These are phyloP conservation scores for Sugiyamaella marilandica DNA, from an alignment of 805 yeast species.

Conservation along the genomic window DNA sequence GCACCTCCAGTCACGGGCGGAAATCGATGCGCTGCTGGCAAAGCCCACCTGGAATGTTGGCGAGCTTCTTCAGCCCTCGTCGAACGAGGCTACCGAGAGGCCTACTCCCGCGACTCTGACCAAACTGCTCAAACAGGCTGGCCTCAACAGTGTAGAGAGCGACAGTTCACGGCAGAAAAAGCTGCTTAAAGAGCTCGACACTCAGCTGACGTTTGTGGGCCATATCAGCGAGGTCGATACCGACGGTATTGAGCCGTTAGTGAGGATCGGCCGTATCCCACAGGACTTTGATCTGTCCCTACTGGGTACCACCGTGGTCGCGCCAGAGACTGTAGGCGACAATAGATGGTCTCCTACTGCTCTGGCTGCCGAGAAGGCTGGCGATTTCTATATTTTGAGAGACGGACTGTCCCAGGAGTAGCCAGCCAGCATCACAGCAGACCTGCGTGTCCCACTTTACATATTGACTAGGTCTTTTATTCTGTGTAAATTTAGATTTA, in stretches of 20 bases:
- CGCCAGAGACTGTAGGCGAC: constrained; percentile 15
- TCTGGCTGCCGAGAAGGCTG: constrained; percentile 24
- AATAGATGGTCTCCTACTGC: constrained; percentile 29
- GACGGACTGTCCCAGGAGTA: constrained; percentile 21
- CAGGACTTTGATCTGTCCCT: constrained; percentile 14
- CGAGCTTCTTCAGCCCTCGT: constrained; percentile 23
- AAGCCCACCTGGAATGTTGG: constrained; percentile 29
- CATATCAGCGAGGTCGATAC: constrained; percentile 35
- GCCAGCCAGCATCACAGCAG: neutral
- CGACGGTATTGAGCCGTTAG: constrained; percentile 31
- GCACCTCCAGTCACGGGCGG: constrained; percentile 9
- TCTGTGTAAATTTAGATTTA: too few relatives aligned
- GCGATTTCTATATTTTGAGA: constrained; percentile 28
- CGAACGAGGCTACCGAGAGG: constrained; percentile 15
- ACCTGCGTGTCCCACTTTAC: neutral
- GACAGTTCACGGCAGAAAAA: constrained; percentile 15
- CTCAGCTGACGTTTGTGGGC: constrained; percentile 37
- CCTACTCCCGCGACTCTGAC: constrained; percentile 25
- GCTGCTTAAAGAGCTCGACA: constrained; percentile 28
- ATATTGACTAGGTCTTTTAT: neutral
- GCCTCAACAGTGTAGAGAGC: constrained; percentile 22
- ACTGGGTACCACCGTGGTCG: constrained; percentile 11
- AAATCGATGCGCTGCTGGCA: constrained; percentile 18
- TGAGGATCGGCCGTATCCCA: constrained; percentile 24
- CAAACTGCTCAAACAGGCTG: constrained; percentile 29